phyloP scores from a whole-genome alignment of 352 stramenopile genomes.

The Plasmopara viticola region DNA sequence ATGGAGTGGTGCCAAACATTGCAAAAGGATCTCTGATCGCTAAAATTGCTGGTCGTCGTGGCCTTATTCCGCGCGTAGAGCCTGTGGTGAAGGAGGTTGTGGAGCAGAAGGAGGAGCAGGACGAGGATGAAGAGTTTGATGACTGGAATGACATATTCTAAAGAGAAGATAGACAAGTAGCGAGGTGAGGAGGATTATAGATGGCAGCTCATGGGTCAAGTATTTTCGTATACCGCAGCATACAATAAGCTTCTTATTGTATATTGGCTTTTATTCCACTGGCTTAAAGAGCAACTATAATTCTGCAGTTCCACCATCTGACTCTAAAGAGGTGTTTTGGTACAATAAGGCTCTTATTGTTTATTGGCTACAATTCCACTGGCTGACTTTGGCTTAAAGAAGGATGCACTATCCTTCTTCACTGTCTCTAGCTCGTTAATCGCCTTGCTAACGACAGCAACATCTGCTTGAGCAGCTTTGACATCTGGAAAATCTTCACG shows the following conservation, averaged over 20 bases:
- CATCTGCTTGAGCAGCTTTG: constrained; percentile 19
- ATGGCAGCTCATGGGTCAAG: too few species aligned
- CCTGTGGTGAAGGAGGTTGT: constrained; percentile 63
- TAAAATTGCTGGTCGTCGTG: constrained; percentile 82
- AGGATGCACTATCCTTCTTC: constrained; percentile 33
- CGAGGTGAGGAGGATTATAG: background rate
- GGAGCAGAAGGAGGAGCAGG: constrained; percentile 55
- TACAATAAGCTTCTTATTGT: background rate
- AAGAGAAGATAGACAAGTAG: background rate
- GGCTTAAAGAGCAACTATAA: background rate
- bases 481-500: constrained; percentile 79
- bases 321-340: too few species aligned
- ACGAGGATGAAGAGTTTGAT: constrained; percentile 73
- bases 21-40: constrained; percentile 60
- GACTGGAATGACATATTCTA: constrained; percentile 89
- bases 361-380: constrained; percentile 1
- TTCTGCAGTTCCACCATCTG: too few species aligned
- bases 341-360: background rate
- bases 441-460: constrained; percentile 9
- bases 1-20: constrained; percentile 66
- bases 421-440: constrained; percentile 26
- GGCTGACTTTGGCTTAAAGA: constrained; percentile 36
- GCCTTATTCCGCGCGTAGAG: constrained; percentile 73
- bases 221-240: too few species aligned
- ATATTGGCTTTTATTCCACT: background rate